Conservation (phyloP, 1,284 basidiomycete genomes). For the Wolfiporia cocos region DNA sequence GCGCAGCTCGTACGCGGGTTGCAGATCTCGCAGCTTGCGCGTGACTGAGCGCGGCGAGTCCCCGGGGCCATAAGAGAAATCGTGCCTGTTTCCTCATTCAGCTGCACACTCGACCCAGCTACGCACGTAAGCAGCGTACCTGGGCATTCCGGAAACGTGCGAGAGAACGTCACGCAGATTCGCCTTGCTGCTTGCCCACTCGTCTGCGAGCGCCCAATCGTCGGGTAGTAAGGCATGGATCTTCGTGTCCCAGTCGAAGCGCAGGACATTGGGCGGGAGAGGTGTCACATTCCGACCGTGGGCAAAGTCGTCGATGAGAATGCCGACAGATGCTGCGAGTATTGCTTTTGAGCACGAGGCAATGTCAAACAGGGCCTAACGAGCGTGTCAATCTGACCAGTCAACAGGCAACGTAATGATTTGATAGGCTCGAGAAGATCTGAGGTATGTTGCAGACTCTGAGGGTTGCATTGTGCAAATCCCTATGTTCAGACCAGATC, state of each 20-base stretch:
- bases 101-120: background rate
- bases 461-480: no score
- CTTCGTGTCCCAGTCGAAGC: slow-evolving; percentile 28
- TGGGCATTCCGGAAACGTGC: slow-evolving; percentile 19
- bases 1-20: slow-evolving; percentile 32
- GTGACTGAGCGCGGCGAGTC: slow-evolving; percentile 25
- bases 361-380: slow-evolving; percentile 35
- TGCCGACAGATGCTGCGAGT: slow-evolving; percentile 29
- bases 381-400: background rate
- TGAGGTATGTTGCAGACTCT: background rate
- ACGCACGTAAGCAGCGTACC: slow-evolving; percentile 11
- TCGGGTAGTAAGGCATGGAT: slow-evolving; percentile 32
- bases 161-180: slow-evolving; percentile 32
- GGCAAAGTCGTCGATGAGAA: slow-evolving; percentile 22
- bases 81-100: slow-evolving; percentile 20
- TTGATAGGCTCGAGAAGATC: background rate
- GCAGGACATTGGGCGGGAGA: slow-evolving; percentile 7
- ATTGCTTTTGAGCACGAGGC: slow-evolving; percentile 43
- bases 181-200: slow-evolving; percentile 27
- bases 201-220: slow-evolving; percentile 33
- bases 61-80: slow-evolving; percentile 24
- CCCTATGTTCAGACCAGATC: background rate
- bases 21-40: slow-evolving; percentile 26
- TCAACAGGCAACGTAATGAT: background rate
- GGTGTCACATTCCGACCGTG: slow-evolving; percentile 16